Evolutionary conservation across 768 basidiomycete genomes (phyloP), one percentile per base, ranked within the genome.

Genomic region (Lentinula raphanica): DNA sequence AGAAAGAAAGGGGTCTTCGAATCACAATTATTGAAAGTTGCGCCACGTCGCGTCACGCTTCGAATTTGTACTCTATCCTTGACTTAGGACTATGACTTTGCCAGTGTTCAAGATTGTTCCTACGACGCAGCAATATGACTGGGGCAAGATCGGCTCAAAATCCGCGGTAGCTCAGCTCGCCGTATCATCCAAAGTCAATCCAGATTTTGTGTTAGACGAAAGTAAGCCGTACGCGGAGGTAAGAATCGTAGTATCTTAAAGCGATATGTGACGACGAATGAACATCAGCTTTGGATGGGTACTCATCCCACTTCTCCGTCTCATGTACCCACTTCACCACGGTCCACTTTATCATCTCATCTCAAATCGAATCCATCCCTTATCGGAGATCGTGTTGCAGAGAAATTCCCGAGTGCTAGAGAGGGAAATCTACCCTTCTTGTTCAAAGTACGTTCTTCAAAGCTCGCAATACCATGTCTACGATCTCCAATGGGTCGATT

Each of bases 231-330:
- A 98, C 68, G 96, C 97, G 27, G 96, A 99, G 85, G 96, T 93
- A 69, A 53, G 84, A 63, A 39, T 36, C 17, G n/a, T 45, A 42
- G n/a, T 49, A 21, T 2, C 28, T 54, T 57, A 35, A 42, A 25
- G 17, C n/a, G 39, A 44, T 17, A 27, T 5, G 40, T 49, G 31
- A 40, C 44, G 46, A 58, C 60, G 66, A 15, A 64, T 53, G 36
- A 25, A 31, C 35, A 13, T 55, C 68, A 98, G 94, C 76, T 99
- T 44, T 99, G 97, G 97, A 98, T 98, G 96, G 97, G 97, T 9
- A 98, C 97, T 0, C 97, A 98, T 65, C 81, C 90, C 2, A 90
- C 77, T 35, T 79, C 86, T 7, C 88, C 88, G 0, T 87, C 88
- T 5, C 72, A 71, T 6, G 67, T 83, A 19, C 59, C 76, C 11